phyloP scores from a whole-genome alignment of 805 yeast species.

The Ogataea angusta region DNA sequence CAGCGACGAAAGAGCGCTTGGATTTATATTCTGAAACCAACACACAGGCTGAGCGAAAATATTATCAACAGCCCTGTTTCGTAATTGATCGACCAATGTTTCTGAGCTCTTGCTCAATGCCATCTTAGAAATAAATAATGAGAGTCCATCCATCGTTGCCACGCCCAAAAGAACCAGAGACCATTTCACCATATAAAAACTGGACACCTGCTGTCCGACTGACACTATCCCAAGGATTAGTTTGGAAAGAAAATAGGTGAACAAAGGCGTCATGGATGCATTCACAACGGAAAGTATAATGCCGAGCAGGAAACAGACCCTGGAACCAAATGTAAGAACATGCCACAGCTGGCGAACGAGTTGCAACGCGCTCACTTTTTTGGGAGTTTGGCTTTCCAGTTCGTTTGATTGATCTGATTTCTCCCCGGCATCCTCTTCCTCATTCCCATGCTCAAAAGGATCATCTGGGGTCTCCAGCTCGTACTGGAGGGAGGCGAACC shows the following conservation, averaged over 20 bases:
- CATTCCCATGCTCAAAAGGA: no score
- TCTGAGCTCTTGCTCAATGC: slow-evolving; percentile 62
- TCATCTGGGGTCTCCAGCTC: no score
- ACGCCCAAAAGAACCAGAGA: slow-evolving; percentile 59
- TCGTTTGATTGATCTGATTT: not conserved
- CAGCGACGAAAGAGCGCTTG: slow-evolving; percentile 60
- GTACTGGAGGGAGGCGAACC: not conserved
- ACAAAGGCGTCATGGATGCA: slow-evolving; percentile 70
- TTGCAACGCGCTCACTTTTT: not conserved
- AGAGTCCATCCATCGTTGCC: slow-evolving; percentile 60
- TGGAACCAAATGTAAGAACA: slow-evolving; percentile 4
- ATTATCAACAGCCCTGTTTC: slow-evolving; percentile 46
- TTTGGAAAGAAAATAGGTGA: slow-evolving; percentile 74
- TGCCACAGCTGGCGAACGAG: slow-evolving; percentile 10
- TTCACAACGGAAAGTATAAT: slow-evolving; percentile 48
- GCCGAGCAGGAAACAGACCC: slow-evolving; percentile 44
- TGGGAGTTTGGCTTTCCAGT: slow-evolving; percentile 6
- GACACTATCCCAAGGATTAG: slow-evolving; percentile 64
- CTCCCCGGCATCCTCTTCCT: no score
- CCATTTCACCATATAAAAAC: slow-evolving; percentile 52
- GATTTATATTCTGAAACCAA: slow-evolving; percentile 48
- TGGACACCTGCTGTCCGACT: slow-evolving; percentile 27
- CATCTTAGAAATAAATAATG: slow-evolving; percentile 48
- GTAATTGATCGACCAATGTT: slow-evolving; percentile 54
- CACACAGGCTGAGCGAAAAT: slow-evolving; percentile 49